A percentile compares a stretch with the other conserved stretches of the same genome.
phyloP scores from a whole-genome alignment of 2,329 filamentous ascomycete species.

The Trichoderma citrinoviride region DNA sequence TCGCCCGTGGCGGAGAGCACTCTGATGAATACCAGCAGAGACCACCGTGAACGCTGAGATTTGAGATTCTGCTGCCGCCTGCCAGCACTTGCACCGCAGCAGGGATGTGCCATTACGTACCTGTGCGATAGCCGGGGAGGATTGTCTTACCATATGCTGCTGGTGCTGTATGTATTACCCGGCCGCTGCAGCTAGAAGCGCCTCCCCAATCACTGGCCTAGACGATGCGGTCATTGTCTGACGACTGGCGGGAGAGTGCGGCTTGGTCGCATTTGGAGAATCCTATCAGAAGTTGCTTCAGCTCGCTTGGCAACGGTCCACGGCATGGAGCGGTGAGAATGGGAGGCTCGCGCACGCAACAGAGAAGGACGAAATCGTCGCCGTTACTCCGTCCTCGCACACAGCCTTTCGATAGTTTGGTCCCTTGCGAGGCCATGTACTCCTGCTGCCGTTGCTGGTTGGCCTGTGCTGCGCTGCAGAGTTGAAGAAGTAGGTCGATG shows the following conservation, averaged over 20 bases:
- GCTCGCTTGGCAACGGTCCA: constrained; percentile 21
- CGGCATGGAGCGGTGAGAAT: constrained; percentile 20
- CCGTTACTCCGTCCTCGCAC: neutral
- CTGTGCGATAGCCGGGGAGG: constrained; percentile 17
- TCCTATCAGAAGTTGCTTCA: constrained; percentile 18
- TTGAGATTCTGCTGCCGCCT: constrained; percentile 7
- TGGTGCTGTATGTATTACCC: no score
- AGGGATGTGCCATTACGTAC: constrained; percentile 4
- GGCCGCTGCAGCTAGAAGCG: neutral
- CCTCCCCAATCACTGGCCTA: neutral
- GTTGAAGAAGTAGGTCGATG: neutral
- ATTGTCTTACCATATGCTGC: neutral
- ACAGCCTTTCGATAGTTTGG: constrained; percentile 19
- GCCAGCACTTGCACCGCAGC: neutral
- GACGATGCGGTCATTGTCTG: constrained; percentile 15
- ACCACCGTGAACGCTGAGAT: neutral
- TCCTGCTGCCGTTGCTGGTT: constrained; percentile 3
- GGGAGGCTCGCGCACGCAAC: constrained; percentile 2
- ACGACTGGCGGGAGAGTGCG: constrained; percentile 5
- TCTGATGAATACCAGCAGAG: neutral
- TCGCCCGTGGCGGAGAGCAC: neutral
- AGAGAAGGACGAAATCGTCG: neutral
- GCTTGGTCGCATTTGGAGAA: neutral
- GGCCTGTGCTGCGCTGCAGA: constrained; percentile 4
- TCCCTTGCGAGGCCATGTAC: neutral